Base-by-base conservation (phyloP, 768 basidiomycete species). In the Boletus subparvulus region DNA sequence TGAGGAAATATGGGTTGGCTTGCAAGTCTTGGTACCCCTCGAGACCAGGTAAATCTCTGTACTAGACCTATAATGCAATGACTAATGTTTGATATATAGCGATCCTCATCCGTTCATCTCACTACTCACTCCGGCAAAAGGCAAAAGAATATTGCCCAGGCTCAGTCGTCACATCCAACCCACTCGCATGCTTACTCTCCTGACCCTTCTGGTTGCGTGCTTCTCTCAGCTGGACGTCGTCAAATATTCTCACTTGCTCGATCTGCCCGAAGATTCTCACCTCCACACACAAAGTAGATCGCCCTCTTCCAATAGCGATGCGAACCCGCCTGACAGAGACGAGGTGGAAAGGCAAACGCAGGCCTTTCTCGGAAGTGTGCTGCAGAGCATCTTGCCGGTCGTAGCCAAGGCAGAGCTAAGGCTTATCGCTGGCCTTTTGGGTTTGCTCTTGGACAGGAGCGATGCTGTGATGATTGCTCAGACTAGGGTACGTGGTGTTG, bases 21-120 rank as follows among this genome's bases (percentile, higher is more conserved):
- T 96, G 28, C 80, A 86, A 63, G 91, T 98, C n/a, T 87, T 91
- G 78, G 86, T 91, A 6, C 93, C 94, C 40, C 81, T 98, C 17
- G 94, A 94, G 68, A 89, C 90, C n/a, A 94, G 94, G 94, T 93
- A 59, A 39, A 77, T 60, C 1, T 40, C 30, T 40, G 0, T 19
- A 6, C 13, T 16, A 32, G 21, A n/a, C 9, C 26, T 13, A 33
- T 19, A 3, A 28, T 50, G 6, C 14, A 21, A 45, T 26, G 6
- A 32, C 50, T 65, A 9, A 58, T 28, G 2, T 28, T 49, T 41
- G 48, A 41, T 32, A 8, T 47, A 40, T 52, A 95, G 95, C 69
- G 81, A 90, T 60, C 96, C 96, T 3, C 97, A 99, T 75, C 97
- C 97, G 3, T 98, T 99, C 76, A 86, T 99, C 62, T 94, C 95